Evolutionary conservation across 1,139 yeast genomes (phyloP).

Genomic region (Candida sojae): DNA sequence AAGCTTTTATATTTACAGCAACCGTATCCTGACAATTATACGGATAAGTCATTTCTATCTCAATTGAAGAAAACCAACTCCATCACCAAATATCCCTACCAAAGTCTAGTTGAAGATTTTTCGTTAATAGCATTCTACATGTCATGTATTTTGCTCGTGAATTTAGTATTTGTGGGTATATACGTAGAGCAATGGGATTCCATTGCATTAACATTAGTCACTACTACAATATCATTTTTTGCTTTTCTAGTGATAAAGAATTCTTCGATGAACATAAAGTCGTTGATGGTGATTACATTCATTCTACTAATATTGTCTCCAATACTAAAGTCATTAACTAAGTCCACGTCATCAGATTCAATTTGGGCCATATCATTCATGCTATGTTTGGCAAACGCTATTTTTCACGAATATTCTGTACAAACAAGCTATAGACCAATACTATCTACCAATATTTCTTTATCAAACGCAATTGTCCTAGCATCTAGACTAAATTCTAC

Average conservation of each 20-base stretch:
- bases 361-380: slow-evolving; percentile 91
- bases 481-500: slow-evolving; percentile 82
- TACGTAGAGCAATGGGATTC: slow-evolving; percentile 51
- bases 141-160: slow-evolving; percentile 59
- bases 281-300: slow-evolving; percentile 67
- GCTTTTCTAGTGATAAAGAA: slow-evolving; percentile 21
- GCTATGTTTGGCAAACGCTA: slow-evolving; percentile 66
- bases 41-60: slow-evolving; percentile 75
- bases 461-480: slow-evolving; percentile 85
- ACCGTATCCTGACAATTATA: slow-evolving; percentile 89
- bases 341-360: slow-evolving; percentile 89
- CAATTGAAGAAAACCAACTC: slow-evolving; percentile 78
- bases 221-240: slow-evolving; percentile 24
- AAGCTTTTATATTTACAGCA: slow-evolving; percentile 86
- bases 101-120: slow-evolving; percentile 66
- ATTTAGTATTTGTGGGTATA: slow-evolving; percentile 61
- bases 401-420: slow-evolving; percentile 67
- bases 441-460: slow-evolving; percentile 76
- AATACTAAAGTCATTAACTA: slow-evolving; percentile 81
- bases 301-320: slow-evolving; percentile 82
- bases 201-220: slow-evolving; percentile 30
- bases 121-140: slow-evolving; percentile 68
- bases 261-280: slow-evolving; percentile 39
- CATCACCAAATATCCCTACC: slow-evolving; percentile 66
- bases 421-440: slow-evolving; percentile 54